Conservation (phyloP, 2,329 filamentous ascomycete species). For the Sodiomyces alkalinus region DNA sequence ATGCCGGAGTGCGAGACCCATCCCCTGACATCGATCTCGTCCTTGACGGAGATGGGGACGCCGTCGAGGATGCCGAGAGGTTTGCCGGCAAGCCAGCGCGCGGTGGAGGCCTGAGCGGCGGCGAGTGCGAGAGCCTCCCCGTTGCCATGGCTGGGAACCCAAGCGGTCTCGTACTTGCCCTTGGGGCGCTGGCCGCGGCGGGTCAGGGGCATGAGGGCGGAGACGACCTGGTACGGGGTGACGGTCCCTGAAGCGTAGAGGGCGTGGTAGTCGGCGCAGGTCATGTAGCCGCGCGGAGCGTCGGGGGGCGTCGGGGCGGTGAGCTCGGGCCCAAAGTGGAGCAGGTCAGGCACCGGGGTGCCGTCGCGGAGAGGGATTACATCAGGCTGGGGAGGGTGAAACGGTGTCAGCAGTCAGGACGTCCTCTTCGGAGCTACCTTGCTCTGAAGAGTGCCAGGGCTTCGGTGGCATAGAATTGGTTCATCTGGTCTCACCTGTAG, state of each 20-base stretch:
- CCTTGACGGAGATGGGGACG: conserved; percentile 71
- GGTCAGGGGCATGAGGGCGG: conserved; percentile 58
- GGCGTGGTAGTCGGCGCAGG: conserved; percentile 61
- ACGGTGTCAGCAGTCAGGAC: conserved; percentile 3
- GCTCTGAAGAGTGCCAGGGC: no score
- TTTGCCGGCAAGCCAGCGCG: conserved; percentile 52
- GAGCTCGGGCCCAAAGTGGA: conserved; percentile 26
- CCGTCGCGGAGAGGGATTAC: conserved; percentile 34
- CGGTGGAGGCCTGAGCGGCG: conserved; percentile 58
- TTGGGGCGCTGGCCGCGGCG: conserved; percentile 36
- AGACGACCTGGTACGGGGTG: conserved; percentile 57
- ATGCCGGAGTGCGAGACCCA: conserved; percentile 55
- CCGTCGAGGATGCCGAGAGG: conserved; percentile 61
- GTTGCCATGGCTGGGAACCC: conserved; percentile 47
- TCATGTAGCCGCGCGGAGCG: conserved; percentile 41
- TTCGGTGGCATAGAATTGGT: background rate
- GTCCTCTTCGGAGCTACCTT: no score
- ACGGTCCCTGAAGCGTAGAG: conserved; percentile 54
- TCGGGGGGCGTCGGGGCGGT: conserved; percentile 23
- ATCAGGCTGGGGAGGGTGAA: conserved; percentile 27
- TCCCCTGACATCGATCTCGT: conserved; percentile 58
- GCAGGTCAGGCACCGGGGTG: conserved; percentile 14
- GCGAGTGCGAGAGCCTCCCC: conserved; percentile 40
- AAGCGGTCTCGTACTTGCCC: conserved; percentile 54
- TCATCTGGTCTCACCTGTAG: conserved; percentile 27